Base-by-base conservation (phyloP, 495 filamentous ascomycete species). In the Xylaria grammica region DNA sequence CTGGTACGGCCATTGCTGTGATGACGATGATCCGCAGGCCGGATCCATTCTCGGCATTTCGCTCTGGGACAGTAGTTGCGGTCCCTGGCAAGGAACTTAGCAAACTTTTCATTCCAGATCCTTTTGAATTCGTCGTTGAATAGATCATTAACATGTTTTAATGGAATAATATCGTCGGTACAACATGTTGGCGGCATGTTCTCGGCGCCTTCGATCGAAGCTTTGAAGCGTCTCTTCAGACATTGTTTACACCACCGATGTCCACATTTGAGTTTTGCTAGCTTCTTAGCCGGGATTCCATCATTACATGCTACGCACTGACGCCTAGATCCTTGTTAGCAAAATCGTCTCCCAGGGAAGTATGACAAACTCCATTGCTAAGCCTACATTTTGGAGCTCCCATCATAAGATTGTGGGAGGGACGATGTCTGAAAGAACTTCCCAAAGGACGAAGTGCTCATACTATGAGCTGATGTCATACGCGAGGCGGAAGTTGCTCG, bases 161-260 rank as follows among this genome's bases (percentile, higher is more conserved):
- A 75, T 1, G 91, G 86, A 63, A 96, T 93, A 66, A 85, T 84
- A 38, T 91, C 86, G 22, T 81, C 59, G 3, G 85, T 89, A 74
- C 92, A 96, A 69, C 92, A 96, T 67, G 78, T 84, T 0, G 92
- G 92, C 9, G 92, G 90, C 90, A 94, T 94, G 69, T 89, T 87
- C 32, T 86, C 82, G 0, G 91, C 89, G 72, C 94, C 90, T 38
- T 81, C 88, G 62, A 92, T 77, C 20, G 91, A 93, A 40, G 90
- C 78, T 24, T 78, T 85, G 74, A 95, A 96, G 65, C 87, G 83
- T 20, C 87, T 85, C 69, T 85, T 86, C 24, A 96, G 78, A 75
- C 92, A 96, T 10, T 82, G 69, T 59, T 89, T 78, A 73, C 92
- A 96, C 89, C 91, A 93, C 45, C 85, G 85, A 71, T 96, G 92